Evolutionary conservation across 2,329 filamentous ascomycete genomes (phyloP), one percentile per base, ranked within the genome.

Genomic region (Thelonectria olida): DNA sequence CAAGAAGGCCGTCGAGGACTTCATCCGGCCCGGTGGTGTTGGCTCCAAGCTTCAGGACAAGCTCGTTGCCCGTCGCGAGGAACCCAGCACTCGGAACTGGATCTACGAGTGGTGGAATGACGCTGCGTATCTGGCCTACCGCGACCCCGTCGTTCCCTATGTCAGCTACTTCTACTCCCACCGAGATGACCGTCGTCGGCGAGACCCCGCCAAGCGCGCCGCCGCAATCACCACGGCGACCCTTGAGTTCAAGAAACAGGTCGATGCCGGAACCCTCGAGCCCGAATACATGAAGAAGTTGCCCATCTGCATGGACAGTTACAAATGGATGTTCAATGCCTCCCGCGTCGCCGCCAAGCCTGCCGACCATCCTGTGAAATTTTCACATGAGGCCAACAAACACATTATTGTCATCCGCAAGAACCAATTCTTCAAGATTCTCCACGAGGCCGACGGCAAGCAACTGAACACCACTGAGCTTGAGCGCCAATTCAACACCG

Each of bases 81-180:
- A 97, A 68, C 90, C 94, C 50, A 90, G 91, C 64, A 81, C 86
- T 75, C 93, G 91, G 82, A 99, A 98, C 81, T 99, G 96, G 96
- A 85, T 99, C 58, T 89, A 91, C 70, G 95, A 99, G 71, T 99
- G 96, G 96, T 99, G 96, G 96, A 98, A 99, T 78, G 88, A 97
- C 54, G 88, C 89, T 5, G 96, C 96, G 60, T 99, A 99, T 80
- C 88, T 99, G 67, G 86, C 82, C 67, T 98, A 98, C 83, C 91
- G 95, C 68, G 96, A 98, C 77, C 96, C 96, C 10, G 92, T 99
- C 47, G 92, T 98, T 17, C 96, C 96, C 63, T 99, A 98, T 76
- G 96, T 99, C 74, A 97, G 93, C 79, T 99, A 99, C 86, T 99
- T 99, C 83, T 99, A 99, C 84, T 97, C 94, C 56, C 95, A 98